Conservation (phyloP, 495 filamentous ascomycete species). For the Aspergillus heteromorphus region DNA sequence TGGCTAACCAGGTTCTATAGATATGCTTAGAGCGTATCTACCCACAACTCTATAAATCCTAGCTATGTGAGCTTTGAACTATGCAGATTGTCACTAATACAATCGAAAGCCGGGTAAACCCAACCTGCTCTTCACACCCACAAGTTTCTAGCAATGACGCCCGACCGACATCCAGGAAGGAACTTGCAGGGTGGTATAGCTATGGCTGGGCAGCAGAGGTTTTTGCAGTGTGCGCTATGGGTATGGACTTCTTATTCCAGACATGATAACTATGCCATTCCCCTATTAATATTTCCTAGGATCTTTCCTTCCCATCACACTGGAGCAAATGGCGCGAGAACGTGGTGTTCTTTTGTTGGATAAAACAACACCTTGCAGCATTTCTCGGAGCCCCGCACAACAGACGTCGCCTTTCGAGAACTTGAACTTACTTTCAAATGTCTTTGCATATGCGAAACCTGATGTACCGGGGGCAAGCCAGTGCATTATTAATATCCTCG, state of each 20-base stretch:
- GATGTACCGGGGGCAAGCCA: conserved; percentile 45
- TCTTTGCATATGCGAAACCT: conserved; percentile 18
- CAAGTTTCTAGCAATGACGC: conserved; percentile 81
- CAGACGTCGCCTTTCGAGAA: conserved; percentile 12
- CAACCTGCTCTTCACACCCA: conserved; percentile 17
- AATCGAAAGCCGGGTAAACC: conserved; percentile 20
- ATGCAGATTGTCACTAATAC: conserved; percentile 13
- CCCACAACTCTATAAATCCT: no score
- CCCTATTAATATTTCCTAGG: conserved; percentile 38
- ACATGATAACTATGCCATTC: not conserved
- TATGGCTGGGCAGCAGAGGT: conserved; percentile 98
- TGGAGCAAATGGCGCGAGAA: conserved; percentile 90
- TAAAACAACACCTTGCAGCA: conserved; percentile 62
- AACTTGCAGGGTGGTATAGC: conserved; percentile 90
- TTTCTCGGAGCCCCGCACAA: conserved; percentile 35
- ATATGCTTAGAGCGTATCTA: not conserved
- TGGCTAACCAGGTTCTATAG: not conserved
- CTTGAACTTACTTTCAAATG: not conserved
- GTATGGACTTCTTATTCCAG: conserved; percentile 40
- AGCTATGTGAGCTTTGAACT: not conserved
- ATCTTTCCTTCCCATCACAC: conserved; percentile 93
- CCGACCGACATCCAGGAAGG: conserved; percentile 76
- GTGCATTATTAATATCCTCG: conserved; percentile 78
- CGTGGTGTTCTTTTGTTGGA: conserved; percentile 79
- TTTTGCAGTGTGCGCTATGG: conserved; percentile 85